Conservation (phyloP, 495 filamentous ascomycete genomes). For the Hypomontagnella submonticulosa region DNA sequence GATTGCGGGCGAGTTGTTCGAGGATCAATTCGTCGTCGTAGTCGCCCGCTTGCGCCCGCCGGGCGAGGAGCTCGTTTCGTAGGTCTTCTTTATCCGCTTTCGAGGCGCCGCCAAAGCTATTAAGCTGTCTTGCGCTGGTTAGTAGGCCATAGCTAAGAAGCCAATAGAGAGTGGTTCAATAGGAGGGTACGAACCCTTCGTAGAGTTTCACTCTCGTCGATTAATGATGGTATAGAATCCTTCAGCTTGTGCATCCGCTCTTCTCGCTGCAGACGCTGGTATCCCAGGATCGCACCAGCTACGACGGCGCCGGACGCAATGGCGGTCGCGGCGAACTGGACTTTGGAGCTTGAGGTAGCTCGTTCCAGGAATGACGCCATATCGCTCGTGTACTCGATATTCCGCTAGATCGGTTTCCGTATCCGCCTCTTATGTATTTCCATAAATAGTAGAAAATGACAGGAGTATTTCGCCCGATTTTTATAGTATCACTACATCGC, state of each 20-base stretch:
- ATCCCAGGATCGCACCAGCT: constrained; percentile 75
- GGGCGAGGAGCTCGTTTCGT: constrained; percentile 77
- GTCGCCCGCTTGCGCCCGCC: constrained; percentile 83
- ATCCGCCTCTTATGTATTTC: too few relatives aligned
- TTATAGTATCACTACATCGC: too few relatives aligned
- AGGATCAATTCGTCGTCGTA: constrained; percentile 95
- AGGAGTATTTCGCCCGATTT: too few relatives aligned
- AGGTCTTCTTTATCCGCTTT: constrained; percentile 77
- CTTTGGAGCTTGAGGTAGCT: constrained; percentile 48
- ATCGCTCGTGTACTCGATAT: background rate
- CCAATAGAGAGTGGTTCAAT: background rate
- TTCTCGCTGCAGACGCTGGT: constrained; percentile 71
- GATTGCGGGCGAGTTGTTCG: constrained; percentile 95
- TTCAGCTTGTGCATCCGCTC: constrained; percentile 75
- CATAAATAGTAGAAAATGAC: background rate
- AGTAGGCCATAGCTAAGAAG: constrained; percentile 45
- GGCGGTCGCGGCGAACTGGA: constrained; percentile 80
- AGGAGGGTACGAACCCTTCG: constrained; percentile 45
- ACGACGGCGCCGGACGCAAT: constrained; percentile 79
- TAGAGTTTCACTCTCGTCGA: constrained; percentile 46
- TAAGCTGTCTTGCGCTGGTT: constrained; percentile 70
- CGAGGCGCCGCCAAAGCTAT: constrained; percentile 76
- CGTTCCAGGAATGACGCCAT: constrained; percentile 56
- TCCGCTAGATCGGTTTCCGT: background rate
- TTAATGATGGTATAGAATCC: constrained; percentile 72